A percentile compares a stretch with the other conserved stretches of the same genome.
Evolutionary conservation across 768 basidiomycete species (phyloP).

Genomic region (Gymnopilus dilepis): DNA sequence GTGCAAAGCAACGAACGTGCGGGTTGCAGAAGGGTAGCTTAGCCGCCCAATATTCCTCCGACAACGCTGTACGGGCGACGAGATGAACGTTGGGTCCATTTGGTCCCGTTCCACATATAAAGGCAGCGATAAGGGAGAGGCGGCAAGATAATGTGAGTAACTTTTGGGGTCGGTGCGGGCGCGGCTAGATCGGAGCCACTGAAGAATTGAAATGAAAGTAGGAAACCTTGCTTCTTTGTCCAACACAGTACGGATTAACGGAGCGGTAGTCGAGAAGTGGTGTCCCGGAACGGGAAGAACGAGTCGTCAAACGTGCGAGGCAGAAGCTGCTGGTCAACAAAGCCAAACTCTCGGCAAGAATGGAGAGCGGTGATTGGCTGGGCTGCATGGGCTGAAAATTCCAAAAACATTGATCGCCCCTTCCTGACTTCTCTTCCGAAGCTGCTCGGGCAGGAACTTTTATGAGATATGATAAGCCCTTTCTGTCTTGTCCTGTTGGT

Average conservation of each 20-base stretch:
- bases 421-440: constrained; percentile 3
- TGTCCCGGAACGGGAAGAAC: not conserved
- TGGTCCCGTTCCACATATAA: not conserved
- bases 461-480: not conserved
- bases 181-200: not conserved
- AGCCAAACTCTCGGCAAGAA: not conserved
- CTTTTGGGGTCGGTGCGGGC: not conserved
- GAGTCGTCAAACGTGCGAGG: not conserved
- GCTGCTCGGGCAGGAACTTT: not conserved
- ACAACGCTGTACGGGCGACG: not conserved
- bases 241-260: not conserved
- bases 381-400: not conserved
- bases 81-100: constrained; percentile 8
- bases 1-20: constrained; percentile 4
- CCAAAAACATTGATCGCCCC: constrained; percentile 4
- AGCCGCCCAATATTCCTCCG: not conserved
- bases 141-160: not conserved
- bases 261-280: not conserved
- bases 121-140: not conserved
- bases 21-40: not conserved
- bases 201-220: not conserved
- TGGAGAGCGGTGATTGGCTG: not conserved
- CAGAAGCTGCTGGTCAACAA: not conserved
- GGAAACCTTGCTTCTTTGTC: not conserved
- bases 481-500: not conserved